Conservation (phyloP, 108 stramenopile species). For the Stephanodiscus triporus region DNA sequence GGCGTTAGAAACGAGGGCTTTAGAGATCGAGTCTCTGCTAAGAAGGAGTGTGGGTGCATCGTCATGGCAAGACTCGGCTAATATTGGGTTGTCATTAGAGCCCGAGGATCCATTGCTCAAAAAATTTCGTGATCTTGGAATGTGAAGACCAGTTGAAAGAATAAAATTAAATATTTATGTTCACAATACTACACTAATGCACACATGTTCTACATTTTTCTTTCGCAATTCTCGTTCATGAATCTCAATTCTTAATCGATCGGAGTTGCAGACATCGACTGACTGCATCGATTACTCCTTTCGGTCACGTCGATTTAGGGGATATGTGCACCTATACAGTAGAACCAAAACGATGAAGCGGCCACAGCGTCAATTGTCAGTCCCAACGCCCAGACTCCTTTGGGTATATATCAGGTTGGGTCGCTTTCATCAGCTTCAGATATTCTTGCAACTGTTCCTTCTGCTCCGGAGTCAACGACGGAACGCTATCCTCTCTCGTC, state of each 20-base stretch:
- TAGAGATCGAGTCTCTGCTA: slow-evolving; percentile 75
- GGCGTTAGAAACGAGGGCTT: slow-evolving; percentile 67
- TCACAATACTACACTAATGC: too few relatives aligned
- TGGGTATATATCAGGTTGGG: slow-evolving; percentile 48
- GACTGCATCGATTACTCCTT: not conserved
- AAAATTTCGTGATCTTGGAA: slow-evolving; percentile 82
- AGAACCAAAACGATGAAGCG: not conserved
- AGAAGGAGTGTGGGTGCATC: slow-evolving; percentile 74
- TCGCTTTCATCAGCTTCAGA: slow-evolving; percentile 61
- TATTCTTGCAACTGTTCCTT: slow-evolving; percentile 66
- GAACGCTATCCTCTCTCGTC: slow-evolving; percentile 59
- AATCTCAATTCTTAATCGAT: too few relatives aligned
- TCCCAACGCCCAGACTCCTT: slow-evolving; percentile 14
- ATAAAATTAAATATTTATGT: too few relatives aligned
- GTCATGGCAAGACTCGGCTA: slow-evolving; percentile 41
- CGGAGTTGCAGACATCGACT: not conserved
- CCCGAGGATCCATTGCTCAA: slow-evolving; percentile 75
- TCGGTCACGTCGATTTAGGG: not conserved
- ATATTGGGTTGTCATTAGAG: slow-evolving; percentile 52
- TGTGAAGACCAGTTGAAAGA: slow-evolving; percentile 13
- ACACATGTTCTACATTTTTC: too few relatives aligned
- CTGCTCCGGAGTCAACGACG: slow-evolving; percentile 65
- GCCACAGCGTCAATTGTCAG: not conserved
- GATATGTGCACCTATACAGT: not conserved
- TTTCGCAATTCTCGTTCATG: too few relatives aligned